These are phyloP conservation scores for Vitis riparia DNA, from an alignment of 164 flowering plant species.

Conservation along the genomic window DNA sequence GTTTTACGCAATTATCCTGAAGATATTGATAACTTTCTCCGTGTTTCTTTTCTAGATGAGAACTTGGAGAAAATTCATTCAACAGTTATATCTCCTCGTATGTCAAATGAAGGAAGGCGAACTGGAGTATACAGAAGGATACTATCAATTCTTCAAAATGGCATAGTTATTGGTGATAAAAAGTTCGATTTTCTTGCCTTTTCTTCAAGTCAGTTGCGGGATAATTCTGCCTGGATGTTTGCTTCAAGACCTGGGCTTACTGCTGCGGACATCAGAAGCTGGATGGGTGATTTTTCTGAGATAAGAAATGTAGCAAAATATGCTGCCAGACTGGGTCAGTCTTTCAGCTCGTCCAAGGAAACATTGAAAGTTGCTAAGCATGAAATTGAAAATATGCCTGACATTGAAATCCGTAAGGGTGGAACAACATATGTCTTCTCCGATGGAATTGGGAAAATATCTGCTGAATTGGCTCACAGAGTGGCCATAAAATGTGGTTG, in stretches of 20 bases:
- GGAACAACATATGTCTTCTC: conserved; percentile 59
- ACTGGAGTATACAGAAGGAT: conserved; percentile 65
- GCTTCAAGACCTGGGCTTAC: conserved; percentile 52
- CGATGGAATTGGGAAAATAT: conserved; percentile 96
- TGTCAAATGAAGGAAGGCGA: conserved; percentile 20
- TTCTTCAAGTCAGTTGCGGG: conserved; percentile 83
- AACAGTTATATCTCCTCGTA: conserved; percentile 48
- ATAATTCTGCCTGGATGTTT: conserved; percentile 93
- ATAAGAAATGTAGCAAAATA: conserved; percentile 87
- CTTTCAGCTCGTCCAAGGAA: conserved; percentile 81
- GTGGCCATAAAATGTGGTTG: conserved; percentile 75
- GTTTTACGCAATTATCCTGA: conserved; percentile 53
- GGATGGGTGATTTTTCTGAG: conserved; percentile 80
- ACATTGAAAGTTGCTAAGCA: conserved; percentile 46
- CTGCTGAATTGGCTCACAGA: conserved; percentile 59
- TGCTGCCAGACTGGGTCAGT: conserved; percentile 92
- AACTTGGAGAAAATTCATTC: conserved; percentile 63
- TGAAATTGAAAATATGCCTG: conserved; percentile 64
- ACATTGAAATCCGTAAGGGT: conserved; percentile 30
- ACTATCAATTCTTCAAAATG: conserved; percentile 49
- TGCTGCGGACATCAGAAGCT: conserved; percentile 60
- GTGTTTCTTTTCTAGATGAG: conserved; percentile 84
- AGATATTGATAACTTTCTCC: conserved; percentile 68
- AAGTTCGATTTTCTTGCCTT: conserved; percentile 92
- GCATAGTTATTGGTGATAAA: conserved; percentile 75